A percentile compares a stretch with the other conserved stretches of the same genome.
Evolutionary conservation across 352 stramenopile species (phyloP).

Genomic region (Thalassiosira delicatula): DNA sequence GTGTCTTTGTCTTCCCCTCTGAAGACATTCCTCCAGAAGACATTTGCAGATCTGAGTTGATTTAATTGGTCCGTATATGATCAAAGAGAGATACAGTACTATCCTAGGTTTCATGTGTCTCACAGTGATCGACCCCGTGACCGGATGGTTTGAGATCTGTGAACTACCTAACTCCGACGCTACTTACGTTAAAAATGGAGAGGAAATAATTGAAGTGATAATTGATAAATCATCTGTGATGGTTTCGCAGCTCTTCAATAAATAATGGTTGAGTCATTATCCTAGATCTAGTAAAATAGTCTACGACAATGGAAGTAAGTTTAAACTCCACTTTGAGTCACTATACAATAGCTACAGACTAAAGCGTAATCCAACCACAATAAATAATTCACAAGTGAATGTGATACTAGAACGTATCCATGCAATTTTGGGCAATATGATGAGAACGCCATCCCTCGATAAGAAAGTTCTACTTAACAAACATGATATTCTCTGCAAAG

Average conservation of each 20-base stretch:
- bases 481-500: slow-evolving; percentile 10
- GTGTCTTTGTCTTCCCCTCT: too few species aligned
- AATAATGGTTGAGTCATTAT: slow-evolving; percentile 47
- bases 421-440: slow-evolving; percentile 9
- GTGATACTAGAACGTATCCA: background rate
- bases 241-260: slow-evolving; percentile 33
- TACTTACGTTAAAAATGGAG: background rate
- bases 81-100: too few species aligned
- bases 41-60: too few species aligned
- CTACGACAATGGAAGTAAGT: slow-evolving; percentile 12
- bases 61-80: too few species aligned
- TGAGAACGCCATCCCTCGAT: slow-evolving; percentile 43
- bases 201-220: slow-evolving; percentile 30
- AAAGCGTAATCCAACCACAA: slow-evolving; percentile 37
- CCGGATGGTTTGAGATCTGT: slow-evolving; percentile 4
- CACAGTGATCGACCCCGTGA: too few species aligned
- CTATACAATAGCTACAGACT: slow-evolving; percentile 41
- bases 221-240: slow-evolving; percentile 1
- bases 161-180: slow-evolving; percentile 25
- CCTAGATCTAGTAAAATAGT: background rate
- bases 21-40: too few species aligned
- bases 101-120: too few species aligned
- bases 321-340: slow-evolving; percentile 48
- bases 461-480: slow-evolving; percentile 7
- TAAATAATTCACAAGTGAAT: slow-evolving; percentile 54